A percentile compares a stretch with the other conserved stretches of the same genome.
Conservation (phyloP, 768 basidiomycete species). For the Amanita muscaria region DNA sequence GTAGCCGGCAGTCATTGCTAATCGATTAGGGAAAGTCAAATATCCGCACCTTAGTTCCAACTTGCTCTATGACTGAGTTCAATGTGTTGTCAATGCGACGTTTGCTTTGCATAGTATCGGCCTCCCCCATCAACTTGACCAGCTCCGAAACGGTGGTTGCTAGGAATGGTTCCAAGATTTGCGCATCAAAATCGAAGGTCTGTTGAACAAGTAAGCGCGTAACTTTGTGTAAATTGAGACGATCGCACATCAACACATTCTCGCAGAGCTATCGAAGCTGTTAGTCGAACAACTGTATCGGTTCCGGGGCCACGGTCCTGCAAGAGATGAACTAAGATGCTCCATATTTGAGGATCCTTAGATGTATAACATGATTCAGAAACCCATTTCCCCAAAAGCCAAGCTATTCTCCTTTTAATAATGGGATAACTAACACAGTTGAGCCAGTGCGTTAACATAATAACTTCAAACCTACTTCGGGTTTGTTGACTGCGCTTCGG, state of each 20-base stretch:
- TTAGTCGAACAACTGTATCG: constrained; percentile 80
- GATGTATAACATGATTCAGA: constrained; percentile 54
- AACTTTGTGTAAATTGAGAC: constrained; percentile 1
- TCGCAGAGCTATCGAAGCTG: constrained; percentile 68
- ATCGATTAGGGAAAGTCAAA: neutral
- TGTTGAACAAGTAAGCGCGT: constrained; percentile 19
- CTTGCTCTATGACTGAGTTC: constrained; percentile 58
- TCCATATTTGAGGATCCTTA: constrained; percentile 64
- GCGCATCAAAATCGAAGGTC: constrained; percentile 56
- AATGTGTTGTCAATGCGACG: constrained; percentile 61
- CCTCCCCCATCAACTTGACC: constrained; percentile 61
- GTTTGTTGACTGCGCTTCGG: constrained; percentile 53
- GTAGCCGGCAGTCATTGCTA: constrained; percentile 1
- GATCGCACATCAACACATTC: constrained; percentile 78
- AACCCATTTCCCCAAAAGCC: constrained; percentile 89
- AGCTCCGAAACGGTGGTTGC: constrained; percentile 52
- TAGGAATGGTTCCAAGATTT: constrained; percentile 64
- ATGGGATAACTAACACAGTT: constrained; percentile 61
- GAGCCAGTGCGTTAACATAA: neutral
- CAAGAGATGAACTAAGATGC: constrained; percentile 70
- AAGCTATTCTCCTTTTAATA: constrained; percentile 90
- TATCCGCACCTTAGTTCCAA: constrained; percentile 29
- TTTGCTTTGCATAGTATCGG: constrained; percentile 70
- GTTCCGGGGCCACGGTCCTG: constrained; percentile 59
- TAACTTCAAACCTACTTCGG: constrained; percentile 37